Evolutionary conservation across 805 yeast genomes (phyloP), one percentile per base, ranked within the genome.

Genomic region (Monosporozyma yasuniensis): DNA sequence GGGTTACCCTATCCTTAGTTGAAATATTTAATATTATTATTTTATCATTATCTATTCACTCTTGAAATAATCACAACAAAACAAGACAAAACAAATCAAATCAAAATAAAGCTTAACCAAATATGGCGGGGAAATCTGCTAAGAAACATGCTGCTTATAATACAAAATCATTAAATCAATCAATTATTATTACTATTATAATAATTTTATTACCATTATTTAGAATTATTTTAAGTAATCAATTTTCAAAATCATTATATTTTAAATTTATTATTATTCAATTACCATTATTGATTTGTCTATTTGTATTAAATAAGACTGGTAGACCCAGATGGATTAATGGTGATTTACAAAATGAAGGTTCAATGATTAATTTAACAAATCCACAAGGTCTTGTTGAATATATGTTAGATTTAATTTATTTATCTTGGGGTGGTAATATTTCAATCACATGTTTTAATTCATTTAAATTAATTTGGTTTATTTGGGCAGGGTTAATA

Each of bases 91-190:
- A 14, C 43, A 23, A 1, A 25, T n/a, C 11, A 25, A 32, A 4
- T 8, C 16, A 7, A 32, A 2, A 14, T 11, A 14, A 25, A n/a
- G n/a, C n/a, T n/a, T n/a, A n/a, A n/a, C n/a, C n/a, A n/a, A n/a
- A n/a, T n/a, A n/a, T 80, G 84, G 84, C 83, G 4, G 79, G 83
- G 3, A 75, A 73, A 53, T 74, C 83, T 45, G 64, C 72, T 14
- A 80, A 79, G 66, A 80, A 78, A 54, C 74, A 72, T 41, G 84
- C 80, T 1, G 58, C 54, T 22, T 39, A 57, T 4, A 65, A 65
- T 44, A 46, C 46, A n/a, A 54, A 50, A 35, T 54, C 52, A 3
- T 47, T 65, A 45, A 46, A 43, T n/a, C 58, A 52, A 28, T 49
- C 63, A n/a, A 59, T 62, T 50, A 51, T 50, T n/a, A 41, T 56